phyloP scores from a whole-genome alignment of 2,329 filamentous ascomycete genomes.

The Calonectria honghensis region DNA sequence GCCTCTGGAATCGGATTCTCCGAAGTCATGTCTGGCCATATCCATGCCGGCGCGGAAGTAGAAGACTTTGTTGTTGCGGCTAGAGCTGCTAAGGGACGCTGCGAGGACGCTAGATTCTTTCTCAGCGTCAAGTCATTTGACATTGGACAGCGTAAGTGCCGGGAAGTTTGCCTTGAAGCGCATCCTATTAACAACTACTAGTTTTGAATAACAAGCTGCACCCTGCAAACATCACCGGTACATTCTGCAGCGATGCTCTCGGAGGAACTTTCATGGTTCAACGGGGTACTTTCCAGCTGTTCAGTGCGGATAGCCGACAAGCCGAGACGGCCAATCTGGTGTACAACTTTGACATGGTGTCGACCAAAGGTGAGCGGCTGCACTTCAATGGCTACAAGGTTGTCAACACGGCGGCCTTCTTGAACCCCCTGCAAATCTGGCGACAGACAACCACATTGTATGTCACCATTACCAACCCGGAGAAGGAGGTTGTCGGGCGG shows the following conservation, averaged over 20 bases:
- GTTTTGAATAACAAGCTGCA: slow-evolving; percentile 41
- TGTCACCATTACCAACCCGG: slow-evolving; percentile 71
- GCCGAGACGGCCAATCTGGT: slow-evolving; percentile 76
- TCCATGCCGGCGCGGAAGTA: slow-evolving; percentile 62
- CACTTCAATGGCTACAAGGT: slow-evolving; percentile 79
- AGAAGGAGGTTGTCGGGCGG: slow-evolving; percentile 65
- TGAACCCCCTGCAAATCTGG: slow-evolving; percentile 76
- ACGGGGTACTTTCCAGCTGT: slow-evolving; percentile 75
- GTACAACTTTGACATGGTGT: slow-evolving; percentile 78
- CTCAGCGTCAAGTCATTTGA: slow-evolving; percentile 76
- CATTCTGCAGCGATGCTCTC: slow-evolving; percentile 62
- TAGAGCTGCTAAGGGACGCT: slow-evolving; percentile 58
- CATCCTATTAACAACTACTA: slow-evolving; percentile 48
- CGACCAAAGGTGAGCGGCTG: slow-evolving; percentile 70
- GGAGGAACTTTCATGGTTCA: slow-evolving; percentile 74
- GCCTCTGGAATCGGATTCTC: slow-evolving; percentile 74
- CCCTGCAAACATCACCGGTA: slow-evolving; percentile 72
- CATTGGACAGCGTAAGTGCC: slow-evolving; percentile 36
- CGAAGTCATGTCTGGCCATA: slow-evolving; percentile 78
- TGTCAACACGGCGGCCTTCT: slow-evolving; percentile 75
- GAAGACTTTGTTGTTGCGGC: slow-evolving; percentile 42
- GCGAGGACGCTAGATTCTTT: slow-evolving; percentile 76
- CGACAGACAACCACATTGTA: slow-evolving; percentile 77
- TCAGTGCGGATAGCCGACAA: slow-evolving; percentile 71
- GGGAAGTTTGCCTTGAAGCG: background rate